Percentiles rank a stretch among this genome's conserved stretches.
Conservation (phyloP, 2,329 filamentous ascomycete genomes). For the Metarhizium guizhouense region DNA sequence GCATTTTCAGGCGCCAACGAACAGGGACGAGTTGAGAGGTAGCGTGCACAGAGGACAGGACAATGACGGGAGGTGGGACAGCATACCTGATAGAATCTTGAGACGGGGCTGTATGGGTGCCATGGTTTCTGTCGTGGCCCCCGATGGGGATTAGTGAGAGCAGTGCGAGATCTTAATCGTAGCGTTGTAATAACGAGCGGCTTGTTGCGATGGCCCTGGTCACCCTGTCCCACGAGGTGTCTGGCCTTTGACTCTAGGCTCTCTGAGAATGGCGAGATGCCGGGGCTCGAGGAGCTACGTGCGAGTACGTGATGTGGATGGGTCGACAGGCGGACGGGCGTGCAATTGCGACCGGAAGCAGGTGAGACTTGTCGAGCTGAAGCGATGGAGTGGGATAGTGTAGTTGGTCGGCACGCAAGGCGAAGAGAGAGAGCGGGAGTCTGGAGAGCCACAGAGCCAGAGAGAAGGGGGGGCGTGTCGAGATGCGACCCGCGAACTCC, state of each 20-base stretch:
- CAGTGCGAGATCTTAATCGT: conserved; percentile 21
- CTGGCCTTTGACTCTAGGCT: conserved; percentile 5
- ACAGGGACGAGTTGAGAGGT: conserved; percentile 2
- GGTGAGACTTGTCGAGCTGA: conserved; percentile 3
- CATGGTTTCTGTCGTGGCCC: conserved; percentile 35
- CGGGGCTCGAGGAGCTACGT: conserved; percentile 5
- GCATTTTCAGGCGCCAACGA: conserved; percentile 13
- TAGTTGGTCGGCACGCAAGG: not conserved
- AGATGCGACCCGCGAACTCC: not conserved
- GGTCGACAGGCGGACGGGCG: not conserved
- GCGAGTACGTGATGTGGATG: conserved; percentile 3
- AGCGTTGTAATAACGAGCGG: conserved; percentile 16
- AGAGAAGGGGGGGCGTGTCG: conserved; percentile 4
- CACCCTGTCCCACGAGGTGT: conserved; percentile 19
- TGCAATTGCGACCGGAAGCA: conserved; percentile 1
- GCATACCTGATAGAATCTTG: conserved; percentile 54
- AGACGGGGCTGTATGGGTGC: conserved; percentile 50
- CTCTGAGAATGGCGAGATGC: conserved; percentile 5
- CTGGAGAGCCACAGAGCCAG: not conserved
- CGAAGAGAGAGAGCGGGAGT: not conserved
- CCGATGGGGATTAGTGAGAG: conserved; percentile 26
- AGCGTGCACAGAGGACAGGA: conserved; percentile 5
- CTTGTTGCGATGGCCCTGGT: conserved; percentile 24
- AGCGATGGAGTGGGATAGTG: not conserved
- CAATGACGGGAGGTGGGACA: conserved; percentile 20